A percentile compares a stretch with the other conserved stretches of the same genome.
Conservation (phyloP, 2,329 filamentous ascomycete genomes). For the Aspergillus felis region DNA sequence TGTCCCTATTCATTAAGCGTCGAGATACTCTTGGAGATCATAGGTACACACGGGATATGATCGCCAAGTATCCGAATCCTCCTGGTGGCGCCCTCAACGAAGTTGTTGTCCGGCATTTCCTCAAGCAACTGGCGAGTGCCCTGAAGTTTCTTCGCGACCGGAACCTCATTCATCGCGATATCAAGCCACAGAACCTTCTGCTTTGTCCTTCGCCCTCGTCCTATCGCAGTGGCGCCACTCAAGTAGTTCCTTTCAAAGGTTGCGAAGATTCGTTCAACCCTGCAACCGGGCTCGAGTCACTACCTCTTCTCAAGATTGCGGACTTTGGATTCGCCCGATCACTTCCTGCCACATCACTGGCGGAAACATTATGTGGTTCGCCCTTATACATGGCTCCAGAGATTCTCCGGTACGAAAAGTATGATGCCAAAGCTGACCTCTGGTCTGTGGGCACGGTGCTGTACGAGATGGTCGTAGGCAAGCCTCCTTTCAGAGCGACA, state of each 20-base stretch:
- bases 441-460: conserved; percentile 97
- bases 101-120: conserved; percentile 91
- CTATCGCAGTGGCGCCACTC: conserved; percentile 60
- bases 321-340: conserved; percentile 98
- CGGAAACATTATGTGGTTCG: conserved; percentile 93
- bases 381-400: conserved; percentile 98
- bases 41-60: conserved; percentile 81
- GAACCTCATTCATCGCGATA: conserved; percentile 91
- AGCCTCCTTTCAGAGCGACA: conserved; percentile 82
- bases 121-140: conserved; percentile 91
- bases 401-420: conserved; percentile 94
- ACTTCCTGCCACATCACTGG: conserved; percentile 82
- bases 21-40: conserved; percentile 75
- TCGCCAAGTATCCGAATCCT: conserved; percentile 84
- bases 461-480: conserved; percentile 90
- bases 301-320: conserved; percentile 95
- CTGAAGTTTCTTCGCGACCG: conserved; percentile 79
- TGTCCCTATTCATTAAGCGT: conserved; percentile 95
- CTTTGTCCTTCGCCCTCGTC: conserved; percentile 74
- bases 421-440: conserved; percentile 92
- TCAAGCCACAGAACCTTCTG: conserved; percentile 94
- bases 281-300: conserved; percentile 71
- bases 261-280: conserved; percentile 79
- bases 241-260: conserved; percentile 68
- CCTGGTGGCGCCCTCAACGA: conserved; percentile 85